Evolutionary conservation across 768 basidiomycete species (phyloP).

Genomic region (Lactarius hatsudake): DNA sequence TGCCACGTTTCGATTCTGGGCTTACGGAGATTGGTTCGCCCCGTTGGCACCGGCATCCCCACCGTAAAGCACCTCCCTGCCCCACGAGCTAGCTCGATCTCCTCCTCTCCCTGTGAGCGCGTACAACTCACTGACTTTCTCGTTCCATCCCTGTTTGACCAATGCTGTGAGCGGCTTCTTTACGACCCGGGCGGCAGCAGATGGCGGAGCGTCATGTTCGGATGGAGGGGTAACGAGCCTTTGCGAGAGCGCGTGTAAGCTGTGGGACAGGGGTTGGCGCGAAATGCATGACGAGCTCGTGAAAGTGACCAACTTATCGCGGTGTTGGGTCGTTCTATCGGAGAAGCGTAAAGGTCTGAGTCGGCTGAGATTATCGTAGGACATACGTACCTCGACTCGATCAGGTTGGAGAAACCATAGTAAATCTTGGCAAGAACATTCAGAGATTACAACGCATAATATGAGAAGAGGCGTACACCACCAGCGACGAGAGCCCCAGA

Average conservation of each 20-base stretch:
- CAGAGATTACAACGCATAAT: conserved; percentile 27
- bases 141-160: conserved; percentile 26
- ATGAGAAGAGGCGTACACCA: conserved; percentile 44
- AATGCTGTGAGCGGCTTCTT: conserved; percentile 17
- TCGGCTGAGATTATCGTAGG: background rate
- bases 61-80: conserved; percentile 46
- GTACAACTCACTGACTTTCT: conserved; percentile 21
- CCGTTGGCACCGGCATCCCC: conserved; percentile 15
- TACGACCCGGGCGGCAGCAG: conserved; percentile 24
- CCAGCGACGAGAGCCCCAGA: conserved; percentile 68
- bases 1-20: conserved; percentile 3
- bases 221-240: conserved; percentile 17
- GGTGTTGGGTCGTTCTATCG: conserved; percentile 53
- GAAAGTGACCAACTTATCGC: conserved; percentile 48
- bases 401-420: conserved; percentile 68
- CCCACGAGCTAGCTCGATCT: conserved; percentile 39
- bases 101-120: conserved; percentile 16
- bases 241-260: conserved; percentile 14
- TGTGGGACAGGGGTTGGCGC: conserved; percentile 6
- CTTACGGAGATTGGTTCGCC: conserved; percentile 16
- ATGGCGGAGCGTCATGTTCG: conserved; percentile 19
- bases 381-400: conserved; percentile 49
- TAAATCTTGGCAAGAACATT: conserved; percentile 39
- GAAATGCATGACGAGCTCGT: background rate
- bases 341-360: conserved; percentile 2